Evolutionary conservation across 2,329 filamentous ascomycete genomes (phyloP).

Genomic region (Aureobasidium sp.): DNA sequence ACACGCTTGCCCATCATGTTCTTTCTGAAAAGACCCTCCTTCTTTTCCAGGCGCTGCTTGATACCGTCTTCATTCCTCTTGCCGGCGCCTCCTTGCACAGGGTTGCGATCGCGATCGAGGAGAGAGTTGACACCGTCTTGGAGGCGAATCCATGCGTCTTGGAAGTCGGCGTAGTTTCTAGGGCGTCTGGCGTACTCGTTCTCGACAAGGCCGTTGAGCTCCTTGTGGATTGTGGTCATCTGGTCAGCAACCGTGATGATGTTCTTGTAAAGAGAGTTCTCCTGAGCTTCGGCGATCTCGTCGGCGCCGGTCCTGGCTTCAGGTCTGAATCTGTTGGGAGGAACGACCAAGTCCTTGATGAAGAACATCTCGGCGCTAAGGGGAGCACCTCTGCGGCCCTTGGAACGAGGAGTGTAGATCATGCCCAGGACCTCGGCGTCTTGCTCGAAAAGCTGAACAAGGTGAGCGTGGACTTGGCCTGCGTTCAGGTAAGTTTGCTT

Average conservation of each 20-base stretch:
- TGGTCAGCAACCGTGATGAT: constrained; percentile 70
- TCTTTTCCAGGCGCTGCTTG: constrained; percentile 97
- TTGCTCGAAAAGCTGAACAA: constrained; percentile 74
- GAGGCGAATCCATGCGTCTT: constrained; percentile 73
- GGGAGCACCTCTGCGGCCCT: constrained; percentile 46
- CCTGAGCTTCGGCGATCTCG: constrained; percentile 77
- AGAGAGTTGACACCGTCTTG: constrained; percentile 90
- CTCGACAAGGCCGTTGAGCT: constrained; percentile 50
- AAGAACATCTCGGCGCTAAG: constrained; percentile 92
- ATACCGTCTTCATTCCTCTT: constrained; percentile 84
- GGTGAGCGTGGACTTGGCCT: constrained; percentile 72
- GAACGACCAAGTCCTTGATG: constrained; percentile 74
- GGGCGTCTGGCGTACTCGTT: constrained; percentile 40
- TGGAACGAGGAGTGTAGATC: constrained; percentile 72
- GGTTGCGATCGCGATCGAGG: constrained; percentile 83
- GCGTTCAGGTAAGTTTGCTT: constrained; percentile 71
- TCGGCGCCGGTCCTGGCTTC: constrained; percentile 75
- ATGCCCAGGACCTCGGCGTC: constrained; percentile 77
- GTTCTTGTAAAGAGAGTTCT: constrained; percentile 80
- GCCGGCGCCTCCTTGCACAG: constrained; percentile 68
- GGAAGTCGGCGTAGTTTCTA: constrained; percentile 66
- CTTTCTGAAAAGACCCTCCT: constrained; percentile 95
- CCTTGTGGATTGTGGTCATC: constrained; percentile 66
- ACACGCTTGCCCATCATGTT: constrained; percentile 99
- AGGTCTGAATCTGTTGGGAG: constrained; percentile 85